Evolutionary conservation across 257 asterid genomes (phyloP), one percentile per base, ranked within the genome.

Genomic region (Nicotiana tabacum): DNA sequence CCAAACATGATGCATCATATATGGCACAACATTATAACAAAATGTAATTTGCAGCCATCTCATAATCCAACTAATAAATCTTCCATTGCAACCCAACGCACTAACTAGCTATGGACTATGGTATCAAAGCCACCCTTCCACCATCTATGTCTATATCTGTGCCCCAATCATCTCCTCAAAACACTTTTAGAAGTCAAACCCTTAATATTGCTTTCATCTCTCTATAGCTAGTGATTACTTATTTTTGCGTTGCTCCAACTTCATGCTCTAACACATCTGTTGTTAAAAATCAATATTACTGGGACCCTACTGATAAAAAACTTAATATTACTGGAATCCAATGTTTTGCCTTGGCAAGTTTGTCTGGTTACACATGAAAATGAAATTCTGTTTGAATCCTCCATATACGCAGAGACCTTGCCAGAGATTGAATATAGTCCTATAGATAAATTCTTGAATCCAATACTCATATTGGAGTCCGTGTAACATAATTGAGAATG

Each of bases 161-260:
- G 4, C 60, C 24, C 13, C 39, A 72, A 72, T 72, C 21, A 48
- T 46, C 79, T 46, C 79, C 61, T 24, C 13, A 56, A 5, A 70
- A 24, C 61, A 72, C 61, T 46, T 72, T 39, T 72, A 72, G 79
- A n/a, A 72, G 61, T 72, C 39, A 11, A 72, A 72, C 79, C 60
- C 79, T 46, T 2, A 35, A 72, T 72, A 72, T 48, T n/a, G 2
- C 27, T 46, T 32, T 70, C 57, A 70, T 70, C 78, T 21, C 79
- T 72, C 79, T 24, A 24, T 72, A 46, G 61, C 39, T 24, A 72
- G 13, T 2, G 13, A 72, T 72, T 46, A 12, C 79, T 21, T 72
- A 70, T 43, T 39, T 43, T 70, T 39, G 35, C 21, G 78, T 35
- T 46, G 61, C 61, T 46, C 79, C 61, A 72, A 24, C 61, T 43